Evolutionary conservation across 257 asterid genomes (phyloP), one percentile per base, ranked within the genome.

Genomic region (Salvia rosmarinus): DNA sequence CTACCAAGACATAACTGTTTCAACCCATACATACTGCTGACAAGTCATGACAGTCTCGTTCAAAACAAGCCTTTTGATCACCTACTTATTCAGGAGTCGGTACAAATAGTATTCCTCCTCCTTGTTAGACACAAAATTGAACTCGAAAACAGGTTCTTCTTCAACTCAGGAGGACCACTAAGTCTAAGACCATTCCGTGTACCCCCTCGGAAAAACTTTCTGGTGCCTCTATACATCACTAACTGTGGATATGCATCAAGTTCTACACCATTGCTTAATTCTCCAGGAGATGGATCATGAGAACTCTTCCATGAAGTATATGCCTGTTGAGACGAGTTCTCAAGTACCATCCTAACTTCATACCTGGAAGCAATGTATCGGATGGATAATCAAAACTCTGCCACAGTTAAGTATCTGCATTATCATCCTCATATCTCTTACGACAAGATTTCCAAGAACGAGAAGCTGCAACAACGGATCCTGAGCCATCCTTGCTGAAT

Each of bases 101-200:
- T 75, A 80, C 6, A 0, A 46, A 66, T 70, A 82, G 63, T 78
- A 78, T 25, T 80, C 77, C 70, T 80, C 82, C 4, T 76, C 64
- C 47, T 61, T 52, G 44, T 78, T 79, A 11, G 67, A 59, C 1
- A 72, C 46, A 56, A 77, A 78, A 13, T 66, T 37, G 20, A 62
- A 77, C 7, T 13, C 55, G 40, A 30, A 78, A 21, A 72, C 68
- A 0, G 83, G 78, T 82, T 78, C 16, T 19, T 39, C 67, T 75
- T 77, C 63, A 78, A 55, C 10, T 39, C 80, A 43, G 84, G 77
- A 19, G 78, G 66, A 2, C 83, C 79, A 37, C 79, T 82, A 67
- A 78, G 75, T 73, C 81, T 64, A 17, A 78, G 67, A 28, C 89
- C 89, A 35, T 80, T 85, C 89, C 89, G 82, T 0, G 87, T 87